Percentiles rank a stretch among this genome's conserved stretches.
Conservation (phyloP, 2,329 filamentous ascomycete species). For the Tolypocladium guangdongense region DNA sequence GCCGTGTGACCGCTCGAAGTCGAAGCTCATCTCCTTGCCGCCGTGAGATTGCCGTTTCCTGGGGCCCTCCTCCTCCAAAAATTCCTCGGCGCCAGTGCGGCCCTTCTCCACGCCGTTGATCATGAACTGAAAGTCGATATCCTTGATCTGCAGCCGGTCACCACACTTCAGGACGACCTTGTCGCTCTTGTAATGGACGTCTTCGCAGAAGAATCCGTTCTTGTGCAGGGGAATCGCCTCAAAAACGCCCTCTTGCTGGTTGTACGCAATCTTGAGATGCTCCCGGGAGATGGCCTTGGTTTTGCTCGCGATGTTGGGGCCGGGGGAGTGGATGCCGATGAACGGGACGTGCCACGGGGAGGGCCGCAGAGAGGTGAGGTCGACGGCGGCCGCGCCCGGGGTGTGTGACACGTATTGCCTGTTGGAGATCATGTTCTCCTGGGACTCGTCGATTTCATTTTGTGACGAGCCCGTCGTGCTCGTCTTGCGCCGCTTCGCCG, state of each 20-base stretch:
- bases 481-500: slow-evolving; percentile 35
- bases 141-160: slow-evolving; percentile 60
- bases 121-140: slow-evolving; percentile 56
- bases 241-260: slow-evolving; percentile 50
- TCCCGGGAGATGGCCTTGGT: slow-evolving; percentile 65
- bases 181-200: slow-evolving; percentile 43
- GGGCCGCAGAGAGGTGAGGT: slow-evolving; percentile 48
- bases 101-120: slow-evolving; percentile 53
- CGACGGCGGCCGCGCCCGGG: slow-evolving; percentile 46
- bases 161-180: slow-evolving; percentile 51
- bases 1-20: slow-evolving; percentile 54
- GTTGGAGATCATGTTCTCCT: slow-evolving; percentile 41
- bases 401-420: slow-evolving; percentile 51
- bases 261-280: slow-evolving; percentile 64
- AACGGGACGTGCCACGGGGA: slow-evolving; percentile 53
- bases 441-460: slow-evolving; percentile 30
- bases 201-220: slow-evolving; percentile 61
- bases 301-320: slow-evolving; percentile 45
- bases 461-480: slow-evolving; percentile 31
- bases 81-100: slow-evolving; percentile 46
- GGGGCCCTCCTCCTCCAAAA: slow-evolving; percentile 36
- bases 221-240: slow-evolving; percentile 50
- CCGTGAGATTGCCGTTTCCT: slow-evolving; percentile 42
- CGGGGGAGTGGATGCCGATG: slow-evolving; percentile 62
- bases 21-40: slow-evolving; percentile 63